Evolutionary conservation across 2,329 filamentous ascomycete genomes (phyloP).

Genomic region (Plenodomus biglobosus): DNA sequence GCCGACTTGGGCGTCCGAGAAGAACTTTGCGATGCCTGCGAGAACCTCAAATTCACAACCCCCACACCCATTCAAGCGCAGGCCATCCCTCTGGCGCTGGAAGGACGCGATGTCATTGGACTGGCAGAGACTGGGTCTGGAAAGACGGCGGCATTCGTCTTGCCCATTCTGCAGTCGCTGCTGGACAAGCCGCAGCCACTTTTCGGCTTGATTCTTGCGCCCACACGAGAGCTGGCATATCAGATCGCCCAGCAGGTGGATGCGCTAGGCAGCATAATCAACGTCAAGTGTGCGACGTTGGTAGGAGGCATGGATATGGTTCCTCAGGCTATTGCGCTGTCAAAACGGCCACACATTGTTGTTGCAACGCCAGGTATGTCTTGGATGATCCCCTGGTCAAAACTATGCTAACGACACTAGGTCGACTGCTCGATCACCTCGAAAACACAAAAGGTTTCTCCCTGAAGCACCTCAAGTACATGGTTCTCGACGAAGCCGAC

Average conservation of each 20-base stretch:
- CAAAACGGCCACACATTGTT: conserved; percentile 93
- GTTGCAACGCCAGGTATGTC: conserved; percentile 73
- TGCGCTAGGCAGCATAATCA: conserved; percentile 81
- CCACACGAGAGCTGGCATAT: conserved; percentile 88
- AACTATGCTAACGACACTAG: conserved; percentile 38
- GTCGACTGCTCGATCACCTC: conserved; percentile 84
- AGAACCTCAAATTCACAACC: conserved; percentile 74
- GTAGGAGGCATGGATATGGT: conserved; percentile 98
- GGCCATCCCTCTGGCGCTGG: conserved; percentile 77
- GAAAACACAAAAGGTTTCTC: conserved; percentile 98
- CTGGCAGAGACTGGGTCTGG: conserved; percentile 93
- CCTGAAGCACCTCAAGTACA: conserved; percentile 75
- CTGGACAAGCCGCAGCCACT: conserved; percentile 84
- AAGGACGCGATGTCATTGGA: conserved; percentile 85
- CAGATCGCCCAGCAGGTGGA: conserved; percentile 90
- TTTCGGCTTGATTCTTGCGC: conserved; percentile 87
- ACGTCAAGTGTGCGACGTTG: conserved; percentile 81
- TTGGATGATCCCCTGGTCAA: too few relatives aligned
- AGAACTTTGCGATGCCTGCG: conserved; percentile 85
- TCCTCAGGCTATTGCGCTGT: conserved; percentile 82
- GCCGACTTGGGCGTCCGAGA: conserved; percentile 79
- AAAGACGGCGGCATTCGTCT: conserved; percentile 92
- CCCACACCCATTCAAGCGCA: conserved; percentile 89
- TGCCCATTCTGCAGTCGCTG: conserved; percentile 86
- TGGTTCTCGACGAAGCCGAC: conserved; percentile 96